Evolutionary conservation across 1,284 basidiomycete species (phyloP), one percentile per base, ranked within the genome.

Genomic region (Moniliophthora roreri): DNA sequence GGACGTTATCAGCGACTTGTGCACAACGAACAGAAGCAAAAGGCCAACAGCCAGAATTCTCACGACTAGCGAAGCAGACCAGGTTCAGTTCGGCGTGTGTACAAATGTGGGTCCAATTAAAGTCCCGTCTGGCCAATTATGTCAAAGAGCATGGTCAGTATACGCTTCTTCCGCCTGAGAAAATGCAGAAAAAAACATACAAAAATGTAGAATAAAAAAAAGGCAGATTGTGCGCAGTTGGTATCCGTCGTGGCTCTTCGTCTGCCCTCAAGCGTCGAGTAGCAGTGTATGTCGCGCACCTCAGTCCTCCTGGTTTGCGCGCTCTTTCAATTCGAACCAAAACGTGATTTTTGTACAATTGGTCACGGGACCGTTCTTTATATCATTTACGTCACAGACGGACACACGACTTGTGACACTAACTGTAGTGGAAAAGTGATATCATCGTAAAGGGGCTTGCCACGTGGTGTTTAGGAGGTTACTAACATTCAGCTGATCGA

Each of bases 81-180:
- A 26, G 37, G 44, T 35, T 28, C 36, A 42, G 16, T 28, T 8
- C 18, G 13, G 39, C 36, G 36, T 48, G 46, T 44, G 26, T 68
- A 70, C 65, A 60, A 54, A 61, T 74, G 72, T 76, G 68, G 74
- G 76, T 77, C 75, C 75, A 67, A 65, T 60, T n/a, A 59, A 54
- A 58, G 53, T 52, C 58, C 59, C 61, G 63, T 66, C 66, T 71
- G 62, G 62, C 63, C 58, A 66, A 70, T 66, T 60, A 57, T 61
- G 61, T 67, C 51, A 66, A n/a, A n/a, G n/a, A n/a, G n/a, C n/a
- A n/a, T n/a, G n/a, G 60, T 56, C 6, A 32, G 11, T 53, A 50
- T 50, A 51, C 39, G 51, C 52, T 54, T 55, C 51, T 49, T 52
- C 24, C 15, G 11, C 39, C 18, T 42, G 41, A 23, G 21, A 23